Base-by-base conservation (phyloP, 2,329 filamentous ascomycete species). In the Pseudogymnoascus sp. region DNA sequence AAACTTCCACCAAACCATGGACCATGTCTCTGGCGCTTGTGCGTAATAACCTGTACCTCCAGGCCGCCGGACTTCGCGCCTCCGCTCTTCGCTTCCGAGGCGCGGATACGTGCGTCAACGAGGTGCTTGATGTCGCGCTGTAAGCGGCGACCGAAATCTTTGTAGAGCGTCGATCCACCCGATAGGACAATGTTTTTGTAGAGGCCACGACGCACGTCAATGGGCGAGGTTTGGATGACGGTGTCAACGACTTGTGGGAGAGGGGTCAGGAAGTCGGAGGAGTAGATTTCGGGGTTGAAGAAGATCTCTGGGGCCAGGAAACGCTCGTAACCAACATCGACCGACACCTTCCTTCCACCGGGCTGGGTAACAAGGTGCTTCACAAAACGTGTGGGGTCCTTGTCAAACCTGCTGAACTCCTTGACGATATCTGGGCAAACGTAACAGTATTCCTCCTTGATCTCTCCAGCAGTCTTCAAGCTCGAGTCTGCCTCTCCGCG, bases 111-210 rank as follows among this genome's bases (percentile, higher is more conserved):
- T 15, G 88, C 91, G 72, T 99, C 94, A 41, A 97, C 94, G 63
- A 99, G 78, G 73, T 97, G 91, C 77, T 94, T 90, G 73, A 99
- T 99, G 73, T 99, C 95, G 73, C 94, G 87, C 78, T 99, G 95
- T 79, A 99, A 81, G 73, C 94, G 86, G 67, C 94, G 86, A 26
- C 94, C 94, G 76, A 99, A 99, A 77, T 99, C 92, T 78, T 97
- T 97, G 84, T 97, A 99, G 64, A 99, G 80, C 21, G 94, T 99
- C 68, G 92, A 97, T 70, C 94, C 94, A 73, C 94, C 94, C 3
- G 93, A 97, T 37, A 99, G 82, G 36, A 99, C 94, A 77, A 99
- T 99, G 78, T 99, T 99, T 85, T 99, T 99, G 84, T 99, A 99
- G 37, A 99, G 82, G 41, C 94, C 94, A 77, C 94, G 86, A 71